Base-by-base conservation (phyloP, 176 grass and related monocot species). In the Triticum urartu region DNA sequence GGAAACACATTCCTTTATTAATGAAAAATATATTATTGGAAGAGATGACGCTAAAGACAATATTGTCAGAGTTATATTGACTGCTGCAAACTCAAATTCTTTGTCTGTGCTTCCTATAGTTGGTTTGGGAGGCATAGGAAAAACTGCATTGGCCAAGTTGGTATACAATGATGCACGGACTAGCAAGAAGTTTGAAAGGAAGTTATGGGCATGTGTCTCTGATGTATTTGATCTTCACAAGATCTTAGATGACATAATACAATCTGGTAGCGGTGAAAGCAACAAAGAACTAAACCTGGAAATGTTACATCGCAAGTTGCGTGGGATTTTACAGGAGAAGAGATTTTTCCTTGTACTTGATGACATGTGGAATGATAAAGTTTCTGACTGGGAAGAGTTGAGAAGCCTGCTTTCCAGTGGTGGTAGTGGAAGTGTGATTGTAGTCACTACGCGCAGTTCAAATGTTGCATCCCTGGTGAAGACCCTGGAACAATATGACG, bases 71-170 rank as follows among this genome's bases (percentile, higher is more conserved):
- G 54, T 30, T 1, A 52, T 76, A 54, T 3, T 76, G 45, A 5
- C 7, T 32, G 73, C 45, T 54, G 3, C 6, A 0, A 15, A 76
- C 28, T 14, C 73, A 76, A 32, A 76, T 8, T 18, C 3, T 3
- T 54, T 74, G 8, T 54, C 73, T 76, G 73, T 76, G 2, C 73
- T 54, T 33, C 47, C 73, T 11, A 17, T 76, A 54, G 25, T 75
- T 76, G 73, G 73, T 76, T 76, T 76, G 54, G 73, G 73, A 33
- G 73, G 25, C 45, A 76, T 33, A 33, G 25, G 73, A 8, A 76
- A 76, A 76, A 76, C 45, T 76, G 73, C 26, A 20, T 47, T 76
- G 15, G 45, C 15, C 0, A 76, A 76, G 54, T 47, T 32, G 9
- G 5, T 56, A 17, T 76, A 76, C 73, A 76, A 76, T 2, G 4